Percentiles rank a stretch among this genome's conserved stretches.
Conservation (phyloP, 148 eudicot genomes). For the Vaccinium vitisidaea region DNA sequence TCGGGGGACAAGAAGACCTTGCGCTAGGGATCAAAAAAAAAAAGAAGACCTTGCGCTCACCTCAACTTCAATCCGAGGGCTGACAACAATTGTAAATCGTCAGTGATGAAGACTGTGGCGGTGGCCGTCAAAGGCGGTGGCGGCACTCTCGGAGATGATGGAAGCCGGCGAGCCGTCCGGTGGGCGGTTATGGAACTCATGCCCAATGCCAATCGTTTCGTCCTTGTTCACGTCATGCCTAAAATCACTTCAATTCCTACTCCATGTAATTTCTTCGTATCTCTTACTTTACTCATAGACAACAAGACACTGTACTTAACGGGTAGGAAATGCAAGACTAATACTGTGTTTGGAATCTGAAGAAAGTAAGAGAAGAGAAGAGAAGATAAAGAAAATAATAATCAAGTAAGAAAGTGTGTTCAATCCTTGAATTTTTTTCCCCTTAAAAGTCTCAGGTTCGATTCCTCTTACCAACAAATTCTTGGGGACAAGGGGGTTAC, state of each 20-base stretch:
- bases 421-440: neutral
- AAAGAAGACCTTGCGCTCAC: neutral
- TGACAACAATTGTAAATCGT: neutral
- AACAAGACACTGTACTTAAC: neutral
- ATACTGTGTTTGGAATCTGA: neutral
- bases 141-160: slow-evolving; percentile 45
- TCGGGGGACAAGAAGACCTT: neutral
- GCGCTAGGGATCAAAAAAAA: too few species aligned
- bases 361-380: neutral
- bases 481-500: too few species aligned
- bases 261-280: slow-evolving; percentile 39
- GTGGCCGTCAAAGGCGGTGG: slow-evolving; percentile 60
- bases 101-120: slow-evolving; percentile 45
- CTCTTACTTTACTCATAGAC: neutral
- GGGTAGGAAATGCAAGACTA: neutral
- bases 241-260: slow-evolving; percentile 52
- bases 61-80: neutral
- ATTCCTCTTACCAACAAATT: too few species aligned
- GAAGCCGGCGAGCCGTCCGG: slow-evolving; percentile 64
- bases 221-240: slow-evolving; percentile 64
- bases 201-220: slow-evolving; percentile 46
- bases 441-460: too few species aligned
- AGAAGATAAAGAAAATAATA: neutral
- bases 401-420: neutral
- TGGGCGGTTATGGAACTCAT: slow-evolving; percentile 66